These are phyloP conservation scores for Trichoderma pleuroti DNA, from an alignment of 2,329 filamentous ascomycete species.

Conservation along the genomic window DNA sequence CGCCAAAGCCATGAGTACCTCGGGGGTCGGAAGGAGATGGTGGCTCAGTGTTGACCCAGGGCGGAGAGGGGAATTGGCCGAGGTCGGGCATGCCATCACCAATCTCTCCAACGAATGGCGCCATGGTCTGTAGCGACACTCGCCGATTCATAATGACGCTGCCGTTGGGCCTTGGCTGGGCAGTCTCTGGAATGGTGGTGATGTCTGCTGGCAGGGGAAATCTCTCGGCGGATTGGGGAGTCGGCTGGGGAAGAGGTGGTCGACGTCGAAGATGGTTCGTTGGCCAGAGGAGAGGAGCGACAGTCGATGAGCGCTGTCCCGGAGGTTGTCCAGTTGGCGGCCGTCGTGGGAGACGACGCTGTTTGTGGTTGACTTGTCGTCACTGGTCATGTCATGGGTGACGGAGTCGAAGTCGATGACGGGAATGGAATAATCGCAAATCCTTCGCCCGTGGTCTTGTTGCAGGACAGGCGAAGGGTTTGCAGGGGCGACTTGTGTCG, in stretches of 20 bases:
- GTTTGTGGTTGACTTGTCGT: constrained; percentile 55
- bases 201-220: constrained; percentile 35
- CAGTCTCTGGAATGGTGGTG: constrained; percentile 31
- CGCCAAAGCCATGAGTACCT: constrained; percentile 51
- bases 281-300: constrained; percentile 61
- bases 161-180: constrained; percentile 49
- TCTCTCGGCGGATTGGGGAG: constrained; percentile 52
- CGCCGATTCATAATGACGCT: constrained; percentile 49
- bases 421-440: constrained; percentile 19
- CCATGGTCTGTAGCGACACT: constrained; percentile 49
- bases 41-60: constrained; percentile 17
- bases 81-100: not conserved
- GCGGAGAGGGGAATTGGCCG: constrained; percentile 21
- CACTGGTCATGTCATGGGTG: constrained; percentile 42
- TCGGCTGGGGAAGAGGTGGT: constrained; percentile 54
- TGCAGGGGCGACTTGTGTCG: constrained; percentile 34
- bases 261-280: constrained; percentile 57
- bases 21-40: constrained; percentile 22
- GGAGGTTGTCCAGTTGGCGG: constrained; percentile 53
- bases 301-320: constrained; percentile 54
- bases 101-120: constrained; percentile 40
- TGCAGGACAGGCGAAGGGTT: constrained; percentile 19
- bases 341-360: constrained; percentile 58
- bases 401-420: constrained; percentile 25
- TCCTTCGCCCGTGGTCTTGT: constrained; percentile 16